Evolutionary conservation across 495 filamentous ascomycete species (phyloP).

Genomic region (Margaritispora aquatica): DNA sequence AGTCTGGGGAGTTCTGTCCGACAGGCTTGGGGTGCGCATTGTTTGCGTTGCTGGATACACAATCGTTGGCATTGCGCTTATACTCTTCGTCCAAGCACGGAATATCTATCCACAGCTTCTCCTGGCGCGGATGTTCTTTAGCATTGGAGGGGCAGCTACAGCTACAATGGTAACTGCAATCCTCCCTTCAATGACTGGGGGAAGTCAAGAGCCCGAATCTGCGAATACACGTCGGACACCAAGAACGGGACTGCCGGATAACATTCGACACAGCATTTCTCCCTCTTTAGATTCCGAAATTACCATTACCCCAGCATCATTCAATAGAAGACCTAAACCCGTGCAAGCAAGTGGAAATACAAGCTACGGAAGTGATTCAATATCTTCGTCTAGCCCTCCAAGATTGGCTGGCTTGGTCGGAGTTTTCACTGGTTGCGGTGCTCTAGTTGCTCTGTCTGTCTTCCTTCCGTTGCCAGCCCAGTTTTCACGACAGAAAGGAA

Average conservation of each 20-base stretch:
- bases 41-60: slow-evolving; percentile 73
- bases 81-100: slow-evolving; percentile 75
- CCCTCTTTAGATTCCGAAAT: slow-evolving; percentile 54
- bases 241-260: background rate
- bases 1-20: slow-evolving; percentile 84
- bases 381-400: slow-evolving; percentile 36
- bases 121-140: slow-evolving; percentile 80
- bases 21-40: slow-evolving; percentile 79
- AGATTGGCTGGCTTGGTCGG: slow-evolving; percentile 85
- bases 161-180: slow-evolving; percentile 97
- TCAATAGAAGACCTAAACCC: slow-evolving; percentile 12
- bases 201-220: slow-evolving; percentile 3
- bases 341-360: background rate
- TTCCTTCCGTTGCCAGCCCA: slow-evolving; percentile 84
- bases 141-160: slow-evolving; percentile 80
- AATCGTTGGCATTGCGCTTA: slow-evolving; percentile 68
- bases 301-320: slow-evolving; percentile 55
- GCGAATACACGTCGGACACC: background rate
- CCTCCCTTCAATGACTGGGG: slow-evolving; percentile 71
- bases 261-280: slow-evolving; percentile 31
- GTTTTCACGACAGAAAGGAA: slow-evolving; percentile 59
- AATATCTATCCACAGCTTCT: slow-evolving; percentile 90
- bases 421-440: slow-evolving; percentile 86
- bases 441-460: slow-evolving; percentile 68
- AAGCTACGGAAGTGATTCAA: background rate